A percentile compares a stretch with the other conserved stretches of the same genome.
phyloP scores from a whole-genome alignment of 2,329 filamentous ascomycete species.

The Exophiala xenobiotica region DNA sequence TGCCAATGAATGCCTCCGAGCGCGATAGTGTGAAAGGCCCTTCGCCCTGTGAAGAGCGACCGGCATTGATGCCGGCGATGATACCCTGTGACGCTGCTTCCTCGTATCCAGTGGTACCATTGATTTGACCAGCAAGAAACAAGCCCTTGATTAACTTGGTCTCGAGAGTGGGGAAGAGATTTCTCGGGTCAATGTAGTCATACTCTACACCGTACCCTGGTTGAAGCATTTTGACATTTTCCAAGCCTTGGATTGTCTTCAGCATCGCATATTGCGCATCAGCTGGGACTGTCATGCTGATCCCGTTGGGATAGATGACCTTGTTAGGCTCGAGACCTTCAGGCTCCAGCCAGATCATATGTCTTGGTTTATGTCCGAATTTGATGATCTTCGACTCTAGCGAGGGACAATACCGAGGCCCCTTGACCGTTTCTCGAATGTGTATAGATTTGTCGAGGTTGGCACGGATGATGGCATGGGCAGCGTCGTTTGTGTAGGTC shows the following conservation, averaged over 20 bases:
- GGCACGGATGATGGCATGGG: slow-evolving; percentile 78
- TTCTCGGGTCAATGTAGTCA: slow-evolving; percentile 93
- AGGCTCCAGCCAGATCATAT: slow-evolving; percentile 95
- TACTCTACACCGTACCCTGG: slow-evolving; percentile 97
- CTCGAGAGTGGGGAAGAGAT: slow-evolving; percentile 83
- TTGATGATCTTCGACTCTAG: slow-evolving; percentile 90
- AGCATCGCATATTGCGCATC: slow-evolving; percentile 82
- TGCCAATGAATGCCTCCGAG: slow-evolving; percentile 91
- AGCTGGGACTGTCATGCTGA: slow-evolving; percentile 93
- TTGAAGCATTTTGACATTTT: slow-evolving; percentile 87
- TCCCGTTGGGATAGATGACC: slow-evolving; percentile 91
- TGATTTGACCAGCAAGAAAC: slow-evolving; percentile 94
- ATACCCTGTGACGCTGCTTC: slow-evolving; percentile 94
- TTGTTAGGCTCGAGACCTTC: slow-evolving; percentile 84
- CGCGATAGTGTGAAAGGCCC: slow-evolving; percentile 68
- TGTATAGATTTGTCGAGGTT: slow-evolving; percentile 97
- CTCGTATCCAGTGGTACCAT: slow-evolving; percentile 97
- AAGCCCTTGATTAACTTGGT: slow-evolving; percentile 88
- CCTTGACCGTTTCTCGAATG: slow-evolving; percentile 91
- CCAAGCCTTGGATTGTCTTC: slow-evolving; percentile 82
- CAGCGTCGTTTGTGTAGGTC: slow-evolving; percentile 79
- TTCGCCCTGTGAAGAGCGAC: slow-evolving; percentile 69
- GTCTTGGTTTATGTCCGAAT: slow-evolving; percentile 74
- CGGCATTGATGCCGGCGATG: slow-evolving; percentile 90
- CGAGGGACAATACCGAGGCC: slow-evolving; percentile 92